phyloP scores from a whole-genome alignment of 2,329 filamentous ascomycete genomes.

The Colletotrichum incanum region DNA sequence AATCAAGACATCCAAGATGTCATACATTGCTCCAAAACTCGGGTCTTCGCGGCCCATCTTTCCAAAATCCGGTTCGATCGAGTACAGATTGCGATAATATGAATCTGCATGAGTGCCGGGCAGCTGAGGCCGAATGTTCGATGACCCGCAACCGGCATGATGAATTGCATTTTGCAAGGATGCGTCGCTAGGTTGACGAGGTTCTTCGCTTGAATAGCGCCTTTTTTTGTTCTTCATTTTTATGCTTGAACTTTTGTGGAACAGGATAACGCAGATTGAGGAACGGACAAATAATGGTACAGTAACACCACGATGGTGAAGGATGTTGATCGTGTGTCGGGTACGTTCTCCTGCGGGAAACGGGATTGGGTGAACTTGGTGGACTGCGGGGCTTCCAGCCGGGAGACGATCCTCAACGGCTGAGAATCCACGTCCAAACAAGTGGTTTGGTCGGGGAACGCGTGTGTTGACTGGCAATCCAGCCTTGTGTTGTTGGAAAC shows the following conservation, averaged over 20 bases:
- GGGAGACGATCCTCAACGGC: too few species aligned
- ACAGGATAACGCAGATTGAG: neutral
- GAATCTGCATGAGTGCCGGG: slow-evolving; percentile 39
- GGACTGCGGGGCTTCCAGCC: too few species aligned
- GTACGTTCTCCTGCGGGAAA: too few species aligned
- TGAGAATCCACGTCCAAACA: neutral
- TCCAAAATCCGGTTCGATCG: slow-evolving; percentile 60
- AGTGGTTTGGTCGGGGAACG: neutral
- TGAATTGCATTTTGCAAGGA: neutral
- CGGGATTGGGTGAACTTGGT: too few species aligned
- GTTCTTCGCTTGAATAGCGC: slow-evolving; percentile 11
- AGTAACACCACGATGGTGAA: too few species aligned
- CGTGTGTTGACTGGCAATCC: neutral
- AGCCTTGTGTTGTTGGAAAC: neutral
- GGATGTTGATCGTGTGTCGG: too few species aligned
- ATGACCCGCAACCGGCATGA: neutral
- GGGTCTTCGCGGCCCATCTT: slow-evolving; percentile 58
- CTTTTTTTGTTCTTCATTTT: slow-evolving; percentile 27
- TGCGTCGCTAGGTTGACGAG: slow-evolving; percentile 30
- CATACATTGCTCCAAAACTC: slow-evolving; percentile 60
- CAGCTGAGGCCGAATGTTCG: neutral
- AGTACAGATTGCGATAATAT: slow-evolving; percentile 56
- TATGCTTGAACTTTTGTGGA: neutral
- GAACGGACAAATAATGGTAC: neutral
- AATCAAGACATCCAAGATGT: neutral